phyloP scores from a whole-genome alignment of 352 stramenopile genomes.

The Thraustotheca clavata region DNA sequence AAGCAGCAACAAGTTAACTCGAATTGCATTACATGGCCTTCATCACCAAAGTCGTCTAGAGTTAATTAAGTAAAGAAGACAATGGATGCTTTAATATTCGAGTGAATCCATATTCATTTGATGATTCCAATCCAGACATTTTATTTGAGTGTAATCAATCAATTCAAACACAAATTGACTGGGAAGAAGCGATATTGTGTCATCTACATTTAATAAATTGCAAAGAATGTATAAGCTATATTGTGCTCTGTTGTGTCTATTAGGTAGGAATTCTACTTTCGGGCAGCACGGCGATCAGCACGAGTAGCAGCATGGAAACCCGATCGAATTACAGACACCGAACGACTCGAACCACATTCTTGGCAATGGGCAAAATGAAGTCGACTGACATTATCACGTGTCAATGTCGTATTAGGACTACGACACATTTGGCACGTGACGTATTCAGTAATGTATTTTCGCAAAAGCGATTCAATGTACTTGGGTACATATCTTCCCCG shows the following conservation, averaged over 20 bases:
- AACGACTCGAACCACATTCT: slow-evolving; percentile 94
- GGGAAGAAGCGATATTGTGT: too few relatives aligned
- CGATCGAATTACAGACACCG: slow-evolving; percentile 95
- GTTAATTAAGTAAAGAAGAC: too few relatives aligned
- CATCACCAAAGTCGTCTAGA: too few relatives aligned
- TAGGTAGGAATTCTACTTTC: too few relatives aligned
- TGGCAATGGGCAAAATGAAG: slow-evolving; percentile 99
- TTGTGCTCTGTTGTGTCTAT: slow-evolving; percentile 8
- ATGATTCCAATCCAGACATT: too few relatives aligned
- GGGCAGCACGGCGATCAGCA: slow-evolving; percentile 73
- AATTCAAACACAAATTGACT: too few relatives aligned
- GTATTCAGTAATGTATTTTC: slow-evolving; percentile 99
- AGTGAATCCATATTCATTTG: too few relatives aligned
- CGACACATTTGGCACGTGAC: slow-evolving; percentile 99
- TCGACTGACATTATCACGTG: slow-evolving; percentile 92
- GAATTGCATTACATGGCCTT: too few relatives aligned
- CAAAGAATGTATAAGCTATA: neutral
- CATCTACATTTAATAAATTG: too few relatives aligned
- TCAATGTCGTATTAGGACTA: slow-evolving; percentile 96
- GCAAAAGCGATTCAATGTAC: slow-evolving; percentile 98
- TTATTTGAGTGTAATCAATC: too few relatives aligned
- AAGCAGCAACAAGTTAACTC: too few relatives aligned
- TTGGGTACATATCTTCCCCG: slow-evolving; percentile 96
- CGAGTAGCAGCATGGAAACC: slow-evolving; percentile 96
- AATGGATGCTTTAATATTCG: too few relatives aligned